phyloP scores from a whole-genome alignment of 768 basidiomycete species.

The Cytidiella melzeri region DNA sequence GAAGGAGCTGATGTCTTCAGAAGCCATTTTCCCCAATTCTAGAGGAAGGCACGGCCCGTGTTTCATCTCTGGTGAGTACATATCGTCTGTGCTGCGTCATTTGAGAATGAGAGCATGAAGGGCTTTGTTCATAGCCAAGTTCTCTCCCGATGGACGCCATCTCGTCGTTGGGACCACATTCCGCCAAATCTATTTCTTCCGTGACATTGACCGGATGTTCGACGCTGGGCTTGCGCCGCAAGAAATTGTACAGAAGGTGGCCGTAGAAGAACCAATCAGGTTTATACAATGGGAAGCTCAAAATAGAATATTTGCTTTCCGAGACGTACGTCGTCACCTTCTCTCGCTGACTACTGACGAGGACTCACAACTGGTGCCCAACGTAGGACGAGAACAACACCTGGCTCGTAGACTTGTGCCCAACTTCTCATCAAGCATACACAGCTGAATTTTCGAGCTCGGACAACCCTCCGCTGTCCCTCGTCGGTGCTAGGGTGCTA shows the following conservation, averaged over 20 bases:
- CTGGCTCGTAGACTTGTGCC: background rate
- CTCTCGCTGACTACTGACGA: background rate
- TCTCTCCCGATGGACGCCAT: constrained; percentile 21
- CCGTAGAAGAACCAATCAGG: constrained; percentile 14
- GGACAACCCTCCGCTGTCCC: background rate
- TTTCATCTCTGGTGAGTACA: constrained; percentile 16
- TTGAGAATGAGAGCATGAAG: no score
- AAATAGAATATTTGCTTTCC: constrained; percentile 10
- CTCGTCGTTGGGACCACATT: constrained; percentile 16
- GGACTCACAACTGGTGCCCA: no score
- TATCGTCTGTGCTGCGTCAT: no score
- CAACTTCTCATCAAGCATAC: background rate
- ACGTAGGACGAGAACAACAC: background rate
- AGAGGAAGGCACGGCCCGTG: background rate
- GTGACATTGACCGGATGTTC: constrained; percentile 16
- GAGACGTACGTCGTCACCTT: constrained; percentile 10
- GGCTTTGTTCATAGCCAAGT: constrained; percentile 10
- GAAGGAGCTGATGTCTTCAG: constrained; percentile 7
- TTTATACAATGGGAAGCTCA: constrained; percentile 18
- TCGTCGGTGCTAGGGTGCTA: background rate
- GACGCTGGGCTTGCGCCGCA: constrained; percentile 2
- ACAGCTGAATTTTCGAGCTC: background rate
- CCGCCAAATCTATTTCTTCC: constrained; percentile 16
- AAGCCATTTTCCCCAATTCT: no score
- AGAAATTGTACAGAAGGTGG: constrained; percentile 14